These are phyloP conservation scores for Ustilago shanxiensis DNA, from an alignment of 1,284 basidiomycete genomes.

Conservation along the genomic window DNA sequence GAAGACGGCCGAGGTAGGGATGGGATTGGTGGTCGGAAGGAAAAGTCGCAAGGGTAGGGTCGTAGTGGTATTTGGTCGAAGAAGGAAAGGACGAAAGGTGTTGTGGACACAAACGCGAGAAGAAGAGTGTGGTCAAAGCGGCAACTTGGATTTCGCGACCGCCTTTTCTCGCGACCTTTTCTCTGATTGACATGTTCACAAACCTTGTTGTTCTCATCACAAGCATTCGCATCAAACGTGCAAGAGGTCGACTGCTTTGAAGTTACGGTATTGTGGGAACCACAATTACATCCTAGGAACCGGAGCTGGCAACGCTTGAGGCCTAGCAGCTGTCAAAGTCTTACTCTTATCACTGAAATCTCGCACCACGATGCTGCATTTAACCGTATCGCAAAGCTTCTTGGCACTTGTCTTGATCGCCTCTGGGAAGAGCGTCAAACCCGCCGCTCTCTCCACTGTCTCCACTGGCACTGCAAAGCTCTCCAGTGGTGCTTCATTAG, in stretches of 20 bases:
- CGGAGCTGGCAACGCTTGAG: constrained; percentile 23
- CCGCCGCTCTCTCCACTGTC: constrained; percentile 89
- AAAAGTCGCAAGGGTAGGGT: not conserved
- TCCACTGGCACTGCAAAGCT: constrained; percentile 76
- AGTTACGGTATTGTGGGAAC: not conserved
- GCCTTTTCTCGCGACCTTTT: not conserved
- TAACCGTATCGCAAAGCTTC: constrained; percentile 79
- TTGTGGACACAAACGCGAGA: not conserved
- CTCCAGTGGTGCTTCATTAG: constrained; percentile 63
- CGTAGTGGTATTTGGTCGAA: too few relatives aligned
- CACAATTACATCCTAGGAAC: constrained; percentile 17
- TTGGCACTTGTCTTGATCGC: constrained; percentile 83
- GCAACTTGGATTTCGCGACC: not conserved
- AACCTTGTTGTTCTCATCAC: not conserved
- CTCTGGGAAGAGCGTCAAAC: constrained; percentile 88
- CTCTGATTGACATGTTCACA: not conserved
- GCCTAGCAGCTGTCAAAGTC: constrained; percentile 29
- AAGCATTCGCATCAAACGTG: not conserved
- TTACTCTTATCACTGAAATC: constrained; percentile 58
- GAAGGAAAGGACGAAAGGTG: too few relatives aligned
- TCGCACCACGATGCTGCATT: constrained; percentile 63
- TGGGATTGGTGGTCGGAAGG: not conserved
- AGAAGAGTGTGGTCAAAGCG: not conserved
- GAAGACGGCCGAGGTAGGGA: not conserved
- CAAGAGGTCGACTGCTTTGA: not conserved